These are phyloP conservation scores for Dryas alaskensis DNA, from an alignment of 306 rosid genomes.

Conservation along the genomic window DNA sequence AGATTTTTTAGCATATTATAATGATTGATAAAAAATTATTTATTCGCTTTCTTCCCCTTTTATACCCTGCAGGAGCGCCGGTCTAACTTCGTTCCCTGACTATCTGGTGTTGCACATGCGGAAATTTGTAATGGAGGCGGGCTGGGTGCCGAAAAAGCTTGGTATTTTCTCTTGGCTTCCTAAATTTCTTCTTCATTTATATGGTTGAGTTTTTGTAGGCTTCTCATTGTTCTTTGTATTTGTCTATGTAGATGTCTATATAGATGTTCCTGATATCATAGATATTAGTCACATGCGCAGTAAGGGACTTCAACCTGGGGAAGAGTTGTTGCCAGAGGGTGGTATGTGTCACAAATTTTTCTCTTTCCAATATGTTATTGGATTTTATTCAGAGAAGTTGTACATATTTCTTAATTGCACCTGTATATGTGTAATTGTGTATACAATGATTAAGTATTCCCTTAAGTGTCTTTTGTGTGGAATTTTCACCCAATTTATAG, in stretches of 20 bases:
- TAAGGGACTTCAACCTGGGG: slow-evolving; percentile 73
- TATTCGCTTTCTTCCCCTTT: background rate
- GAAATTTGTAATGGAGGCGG: slow-evolving; percentile 84
- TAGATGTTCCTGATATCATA: slow-evolving; percentile 92
- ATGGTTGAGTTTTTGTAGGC: background rate
- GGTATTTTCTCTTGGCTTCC: slow-evolving; percentile 46
- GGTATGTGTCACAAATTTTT: slow-evolving; percentile 44
- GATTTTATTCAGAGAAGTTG: background rate
- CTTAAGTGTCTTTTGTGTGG: background rate
- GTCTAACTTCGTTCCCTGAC: slow-evolving; percentile 93
- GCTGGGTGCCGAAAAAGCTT: slow-evolving; percentile 98
- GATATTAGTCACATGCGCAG: slow-evolving; percentile 89
- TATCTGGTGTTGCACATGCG: slow-evolving; percentile 95
- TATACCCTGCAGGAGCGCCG: slow-evolving; percentile 54
- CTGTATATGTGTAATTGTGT: background rate
- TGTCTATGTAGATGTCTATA: slow-evolving; percentile 75
- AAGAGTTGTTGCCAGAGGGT: slow-evolving; percentile 76
- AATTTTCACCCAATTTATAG: background rate
- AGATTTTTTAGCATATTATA: background rate
- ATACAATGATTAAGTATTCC: background rate
- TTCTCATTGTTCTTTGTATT: slow-evolving; percentile 8
- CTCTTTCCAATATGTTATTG: background rate
- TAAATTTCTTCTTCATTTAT: slow-evolving; percentile 10
- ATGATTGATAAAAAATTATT: background rate
- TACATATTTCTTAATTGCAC: background rate